phyloP scores from a whole-genome alignment of 1,284 basidiomycete species.

The Marasmius fiardii region DNA sequence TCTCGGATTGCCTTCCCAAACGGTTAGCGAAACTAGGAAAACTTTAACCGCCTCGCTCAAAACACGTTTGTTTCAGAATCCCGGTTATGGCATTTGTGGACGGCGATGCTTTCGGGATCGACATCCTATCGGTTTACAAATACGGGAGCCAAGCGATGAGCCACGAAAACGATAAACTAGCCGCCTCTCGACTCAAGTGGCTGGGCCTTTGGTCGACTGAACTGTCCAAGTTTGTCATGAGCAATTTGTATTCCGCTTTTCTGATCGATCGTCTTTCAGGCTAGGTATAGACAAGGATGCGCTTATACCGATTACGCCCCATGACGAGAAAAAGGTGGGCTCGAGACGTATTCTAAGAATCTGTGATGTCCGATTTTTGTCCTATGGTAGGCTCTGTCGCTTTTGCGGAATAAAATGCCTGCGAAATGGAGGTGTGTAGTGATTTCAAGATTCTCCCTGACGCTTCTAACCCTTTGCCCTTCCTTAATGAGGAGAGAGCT shows the following conservation, averaged over 20 bases:
- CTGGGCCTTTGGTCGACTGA: conserved; percentile 76
- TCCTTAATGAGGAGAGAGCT: conserved; percentile 65
- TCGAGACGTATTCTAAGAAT: not conserved
- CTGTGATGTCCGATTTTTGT: not conserved
- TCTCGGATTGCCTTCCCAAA: conserved; percentile 63
- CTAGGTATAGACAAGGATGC: conserved; percentile 56
- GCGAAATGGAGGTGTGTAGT: conserved; percentile 65
- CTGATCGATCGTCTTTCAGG: conserved; percentile 31
- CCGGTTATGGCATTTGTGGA: conserved; percentile 82
- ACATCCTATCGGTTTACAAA: conserved; percentile 85
- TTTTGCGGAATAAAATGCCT: conserved; percentile 58
- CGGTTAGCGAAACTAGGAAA: conserved; percentile 24
- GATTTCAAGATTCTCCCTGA: not conserved
- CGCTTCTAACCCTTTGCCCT: not conserved
- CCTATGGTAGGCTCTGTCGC: conserved; percentile 53
- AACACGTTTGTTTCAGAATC: conserved; percentile 39
- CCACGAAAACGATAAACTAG: conserved; percentile 63
- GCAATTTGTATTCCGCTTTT: not conserved
- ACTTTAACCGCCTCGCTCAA: not conserved
- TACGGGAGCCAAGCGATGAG: conserved; percentile 61
- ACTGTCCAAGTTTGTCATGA: conserved; percentile 43
- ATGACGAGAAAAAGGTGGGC: conserved; percentile 72
- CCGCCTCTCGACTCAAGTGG: conserved; percentile 70
- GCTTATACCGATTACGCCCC: conserved; percentile 65
- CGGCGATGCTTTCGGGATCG: conserved; percentile 85